These are phyloP conservation scores for Coemansia javaensis DNA, from an alignment of 192 early-diverging fungal genomes.

Conservation along the genomic window DNA sequence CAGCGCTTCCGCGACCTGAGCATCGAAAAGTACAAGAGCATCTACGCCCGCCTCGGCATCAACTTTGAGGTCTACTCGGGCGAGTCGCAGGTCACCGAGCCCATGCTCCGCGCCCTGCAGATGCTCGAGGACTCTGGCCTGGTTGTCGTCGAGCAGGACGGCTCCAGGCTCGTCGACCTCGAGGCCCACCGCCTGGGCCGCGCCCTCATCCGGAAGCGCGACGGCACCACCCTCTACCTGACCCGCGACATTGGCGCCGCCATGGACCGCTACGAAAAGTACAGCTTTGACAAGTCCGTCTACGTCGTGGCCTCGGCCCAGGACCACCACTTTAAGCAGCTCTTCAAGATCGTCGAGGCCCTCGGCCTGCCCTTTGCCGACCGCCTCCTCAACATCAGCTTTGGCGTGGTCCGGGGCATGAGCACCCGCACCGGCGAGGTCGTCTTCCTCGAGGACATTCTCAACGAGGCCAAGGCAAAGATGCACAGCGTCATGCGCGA, in stretches of 20 bases:
- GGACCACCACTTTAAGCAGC: slow-evolving; percentile 86
- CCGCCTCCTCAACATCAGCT: slow-evolving; percentile 84
- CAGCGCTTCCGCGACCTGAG: slow-evolving; percentile 80
- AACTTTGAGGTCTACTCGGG: slow-evolving; percentile 94
- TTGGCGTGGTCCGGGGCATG: slow-evolving; percentile 94
- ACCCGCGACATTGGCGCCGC: slow-evolving; percentile 97
- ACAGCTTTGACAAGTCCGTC: slow-evolving; percentile 87
- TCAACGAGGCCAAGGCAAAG: slow-evolving; percentile 75
- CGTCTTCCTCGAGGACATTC: slow-evolving; percentile 93
- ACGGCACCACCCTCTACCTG: slow-evolving; percentile 90
- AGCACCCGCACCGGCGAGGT: slow-evolving; percentile 93
- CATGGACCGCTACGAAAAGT: slow-evolving; percentile 79
- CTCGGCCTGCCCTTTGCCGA: slow-evolving; percentile 78
- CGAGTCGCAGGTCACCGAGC: slow-evolving; percentile 82
- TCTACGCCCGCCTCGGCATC: slow-evolving; percentile 85
- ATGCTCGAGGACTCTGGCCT: slow-evolving; percentile 71
- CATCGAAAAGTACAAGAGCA: slow-evolving; percentile 88
- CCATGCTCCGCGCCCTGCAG: slow-evolving; percentile 63
- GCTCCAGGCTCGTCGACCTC: slow-evolving; percentile 84
- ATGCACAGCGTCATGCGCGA: slow-evolving; percentile 91
- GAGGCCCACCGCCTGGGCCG: slow-evolving; percentile 76
- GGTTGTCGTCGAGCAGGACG: slow-evolving; percentile 64
- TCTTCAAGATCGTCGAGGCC: slow-evolving; percentile 88
- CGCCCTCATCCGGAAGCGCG: slow-evolving; percentile 80
- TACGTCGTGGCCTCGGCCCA: slow-evolving; percentile 92